phyloP scores from a whole-genome alignment of 306 rosid genomes.

The Mimosa bimucronata region DNA sequence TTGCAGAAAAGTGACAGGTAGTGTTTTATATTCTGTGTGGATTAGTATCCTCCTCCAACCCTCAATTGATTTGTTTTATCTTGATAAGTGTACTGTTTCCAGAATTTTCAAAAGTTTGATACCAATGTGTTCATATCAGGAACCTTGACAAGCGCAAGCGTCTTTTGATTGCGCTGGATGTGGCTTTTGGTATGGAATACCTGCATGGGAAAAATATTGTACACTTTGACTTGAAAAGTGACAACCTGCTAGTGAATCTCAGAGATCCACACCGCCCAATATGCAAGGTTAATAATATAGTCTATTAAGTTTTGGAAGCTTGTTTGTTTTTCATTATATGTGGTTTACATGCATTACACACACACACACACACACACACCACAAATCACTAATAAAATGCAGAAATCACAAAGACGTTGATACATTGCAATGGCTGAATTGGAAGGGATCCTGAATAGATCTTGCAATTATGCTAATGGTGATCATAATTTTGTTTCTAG shows the following conservation, averaged over 20 bases:
- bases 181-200: slow-evolving; percentile 96
- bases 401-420: background rate
- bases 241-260: slow-evolving; percentile 92
- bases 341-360: slow-evolving; percentile 10
- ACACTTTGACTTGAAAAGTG: slow-evolving; percentile 97
- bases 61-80: slow-evolving; percentile 20
- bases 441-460: background rate
- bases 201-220: slow-evolving; percentile 92
- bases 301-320: slow-evolving; percentile 24
- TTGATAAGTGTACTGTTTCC: slow-evolving; percentile 15
- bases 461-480: background rate
- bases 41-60: background rate
- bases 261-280: slow-evolving; percentile 93
- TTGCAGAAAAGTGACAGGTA: slow-evolving; percentile 89
- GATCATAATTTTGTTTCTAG: background rate
- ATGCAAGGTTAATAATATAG: slow-evolving; percentile 68
- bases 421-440: background rate
- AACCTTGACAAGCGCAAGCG: slow-evolving; percentile 85
- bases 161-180: slow-evolving; percentile 92
- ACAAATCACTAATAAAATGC: background rate
- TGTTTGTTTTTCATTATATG: slow-evolving; percentile 13
- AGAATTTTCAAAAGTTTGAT: slow-evolving; percentile 22
- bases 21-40: slow-evolving; percentile 3
- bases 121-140: slow-evolving; percentile 51
- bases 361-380: background rate